phyloP scores from a whole-genome alignment of 306 rosid species.

The Sophora flavescens region DNA sequence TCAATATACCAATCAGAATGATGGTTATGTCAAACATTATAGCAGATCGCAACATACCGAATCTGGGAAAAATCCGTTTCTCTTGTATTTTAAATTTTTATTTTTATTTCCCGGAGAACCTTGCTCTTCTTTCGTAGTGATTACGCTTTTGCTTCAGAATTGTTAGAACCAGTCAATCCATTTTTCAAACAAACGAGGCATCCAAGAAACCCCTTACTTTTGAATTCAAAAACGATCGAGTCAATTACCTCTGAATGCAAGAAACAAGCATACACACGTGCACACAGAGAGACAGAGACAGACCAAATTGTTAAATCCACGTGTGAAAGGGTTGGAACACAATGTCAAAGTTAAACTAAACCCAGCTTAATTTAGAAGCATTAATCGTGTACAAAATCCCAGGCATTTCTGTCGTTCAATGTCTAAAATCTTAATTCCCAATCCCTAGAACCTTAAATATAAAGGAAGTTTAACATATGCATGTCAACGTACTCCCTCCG shows the following conservation, averaged over 20 bases:
- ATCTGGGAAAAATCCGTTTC: too few species aligned
- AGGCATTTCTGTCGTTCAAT: slow-evolving; percentile 64
- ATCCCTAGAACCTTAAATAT: slow-evolving; percentile 47
- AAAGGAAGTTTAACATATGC: background rate
- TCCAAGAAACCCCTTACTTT: slow-evolving; percentile 27
- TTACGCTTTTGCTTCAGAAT: background rate
- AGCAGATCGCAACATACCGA: too few species aligned
- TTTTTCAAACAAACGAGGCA: background rate
- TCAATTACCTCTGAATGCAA: slow-evolving; percentile 38
- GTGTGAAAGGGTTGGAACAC: slow-evolving; percentile 57
- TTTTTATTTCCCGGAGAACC: background rate
- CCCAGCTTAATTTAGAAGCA: slow-evolving; percentile 44
- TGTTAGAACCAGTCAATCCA: slow-evolving; percentile 35
- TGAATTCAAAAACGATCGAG: slow-evolving; percentile 26
- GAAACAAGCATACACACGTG: slow-evolving; percentile 52
- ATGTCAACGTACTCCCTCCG: too few species aligned
- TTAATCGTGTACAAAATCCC: slow-evolving; percentile 49
- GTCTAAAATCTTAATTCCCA: slow-evolving; percentile 39
- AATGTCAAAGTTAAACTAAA: slow-evolving; percentile 58
- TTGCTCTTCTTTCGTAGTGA: background rate
- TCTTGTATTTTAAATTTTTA: too few species aligned
- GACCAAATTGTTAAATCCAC: slow-evolving; percentile 41
- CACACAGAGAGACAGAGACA: slow-evolving; percentile 44
- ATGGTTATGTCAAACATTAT: too few species aligned
- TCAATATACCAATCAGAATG: too few species aligned